Evolutionary conservation across 2,329 filamentous ascomycete genomes (phyloP), one percentile per base, ranked within the genome.

Genomic region (Dactylonectria estremocensis): DNA sequence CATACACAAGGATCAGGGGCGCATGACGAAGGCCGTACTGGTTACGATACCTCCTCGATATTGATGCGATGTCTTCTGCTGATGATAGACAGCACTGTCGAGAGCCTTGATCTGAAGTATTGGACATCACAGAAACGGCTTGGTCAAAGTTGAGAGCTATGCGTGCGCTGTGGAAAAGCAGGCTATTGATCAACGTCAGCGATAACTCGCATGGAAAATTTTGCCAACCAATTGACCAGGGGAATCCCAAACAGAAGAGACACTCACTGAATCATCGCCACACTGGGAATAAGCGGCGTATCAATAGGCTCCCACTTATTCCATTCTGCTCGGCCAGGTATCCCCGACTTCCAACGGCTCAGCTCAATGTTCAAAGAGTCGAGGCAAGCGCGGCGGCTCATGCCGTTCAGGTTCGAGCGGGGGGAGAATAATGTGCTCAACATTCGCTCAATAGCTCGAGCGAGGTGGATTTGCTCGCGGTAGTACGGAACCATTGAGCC

Each of bases 1-100:
- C 73, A 37, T 77, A 77, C 0, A 76, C 68, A 4, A 78, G 66
- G 1, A 76, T 71, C 6, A 77, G 61, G 0, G 75, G 72, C 2
- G 69, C 66, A 5, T 77, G 67, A 9, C 62, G 53, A 1, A 77
- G 62, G 3, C 70, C 70, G 7, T 74, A 72, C 6, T 76, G 74
- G 24, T 64, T 69, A 0, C 75, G 54, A 18, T 74, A 76, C 9
- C 69, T 58, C 16, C 74, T 63, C 1, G 76, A 2, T 7, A 77
- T 63, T 1, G 67, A 71, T 0, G 62, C 61, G 7, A 76, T 74
- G 5, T 76, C 71, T 33, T 72, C 57, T 2, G 75, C 72, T 2
- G 76, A 73, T 1, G 63, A 64, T 3, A 71, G 33, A 46, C 75
- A 77, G 6, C 66, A 55, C n/a, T 68, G 58, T 2, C 62, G 35